These are phyloP conservation scores for Fusarium redolens DNA, from an alignment of 2,329 filamentous ascomycete species.

Conservation along the genomic window DNA sequence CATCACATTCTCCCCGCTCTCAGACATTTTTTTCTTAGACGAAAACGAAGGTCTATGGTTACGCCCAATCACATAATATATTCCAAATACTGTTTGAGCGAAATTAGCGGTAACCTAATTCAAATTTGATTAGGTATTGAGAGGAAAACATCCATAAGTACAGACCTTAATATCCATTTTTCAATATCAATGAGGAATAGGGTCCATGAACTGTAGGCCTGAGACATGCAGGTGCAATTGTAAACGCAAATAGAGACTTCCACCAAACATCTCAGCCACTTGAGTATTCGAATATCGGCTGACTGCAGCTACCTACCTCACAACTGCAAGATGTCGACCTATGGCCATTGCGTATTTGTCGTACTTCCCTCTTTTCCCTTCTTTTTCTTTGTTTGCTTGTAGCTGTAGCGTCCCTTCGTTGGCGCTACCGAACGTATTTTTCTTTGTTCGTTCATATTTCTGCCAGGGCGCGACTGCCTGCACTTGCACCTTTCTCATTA, in stretches of 20 bases:
- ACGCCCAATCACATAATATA: not conserved
- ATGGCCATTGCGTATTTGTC: not conserved
- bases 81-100: not conserved
- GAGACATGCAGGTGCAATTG: not conserved
- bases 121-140: not conserved
- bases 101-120: not conserved
- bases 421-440: not conserved
- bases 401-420: not conserved
- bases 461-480: slow-evolving; percentile 1
- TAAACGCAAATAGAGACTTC: not conserved
- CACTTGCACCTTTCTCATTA: not conserved
- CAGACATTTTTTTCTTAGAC: not conserved
- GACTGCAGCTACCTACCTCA: slow-evolving; percentile 5
- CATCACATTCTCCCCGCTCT: not conserved
- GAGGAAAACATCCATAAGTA: not conserved
- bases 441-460: not conserved
- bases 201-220: not conserved
- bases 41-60: not conserved
- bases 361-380: not conserved
- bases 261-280: slow-evolving; percentile 5
- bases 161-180: not conserved
- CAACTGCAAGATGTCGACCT: not conserved
- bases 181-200: not conserved
- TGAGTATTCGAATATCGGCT: slow-evolving; percentile 13
- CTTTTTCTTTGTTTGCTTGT: slow-evolving; percentile 17